Evolutionary conservation across 1,139 yeast genomes (phyloP).

Genomic region (Schizosaccharomyces versatilis): DNA sequence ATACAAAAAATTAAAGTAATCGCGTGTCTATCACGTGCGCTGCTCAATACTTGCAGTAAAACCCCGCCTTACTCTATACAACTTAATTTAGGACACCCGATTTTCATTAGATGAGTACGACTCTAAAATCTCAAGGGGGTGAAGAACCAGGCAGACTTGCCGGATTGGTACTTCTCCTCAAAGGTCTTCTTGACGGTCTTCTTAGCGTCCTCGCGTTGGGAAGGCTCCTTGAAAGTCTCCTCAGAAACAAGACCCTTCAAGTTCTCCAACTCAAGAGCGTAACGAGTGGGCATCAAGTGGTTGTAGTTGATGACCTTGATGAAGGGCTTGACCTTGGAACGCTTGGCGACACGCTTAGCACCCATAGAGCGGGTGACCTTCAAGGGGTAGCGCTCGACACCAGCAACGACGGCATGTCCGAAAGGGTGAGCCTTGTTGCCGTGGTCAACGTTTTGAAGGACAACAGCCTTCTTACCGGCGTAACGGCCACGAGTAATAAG

Average conservation of each 20-base stretch:
- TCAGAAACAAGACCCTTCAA: slow-evolving; percentile 80
- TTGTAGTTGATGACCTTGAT: slow-evolving; percentile 98
- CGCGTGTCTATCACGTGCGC: too few relatives aligned
- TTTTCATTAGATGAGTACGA: too few relatives aligned
- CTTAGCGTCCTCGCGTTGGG: slow-evolving; percentile 98
- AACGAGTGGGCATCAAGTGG: slow-evolving; percentile 99
- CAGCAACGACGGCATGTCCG: slow-evolving; percentile 99
- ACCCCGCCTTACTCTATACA: too few relatives aligned
- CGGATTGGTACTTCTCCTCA: slow-evolving; percentile 64
- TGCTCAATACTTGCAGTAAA: too few relatives aligned
- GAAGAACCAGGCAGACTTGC: slow-evolving; percentile 11
- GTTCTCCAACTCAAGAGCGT: slow-evolving; percentile 89
- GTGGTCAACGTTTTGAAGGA: slow-evolving; percentile 95
- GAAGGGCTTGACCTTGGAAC: slow-evolving; percentile 97
- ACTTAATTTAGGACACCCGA: too few relatives aligned
- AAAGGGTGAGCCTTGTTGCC: slow-evolving; percentile 97
- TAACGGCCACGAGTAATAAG: slow-evolving; percentile 99
- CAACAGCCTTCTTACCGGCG: slow-evolving; percentile 99
- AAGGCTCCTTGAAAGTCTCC: slow-evolving; percentile 92
- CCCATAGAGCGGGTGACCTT: slow-evolving; percentile 91
- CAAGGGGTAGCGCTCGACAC: slow-evolving; percentile 96
- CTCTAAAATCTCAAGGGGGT: slow-evolving; percentile 8
- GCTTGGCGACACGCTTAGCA: slow-evolving; percentile 89
- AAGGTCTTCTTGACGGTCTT: slow-evolving; percentile 97
- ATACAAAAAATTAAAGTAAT: too few relatives aligned